These are phyloP conservation scores for Typha latifolia DNA, from an alignment of 176 grass and related monocot genomes.

Conservation along the genomic window DNA sequence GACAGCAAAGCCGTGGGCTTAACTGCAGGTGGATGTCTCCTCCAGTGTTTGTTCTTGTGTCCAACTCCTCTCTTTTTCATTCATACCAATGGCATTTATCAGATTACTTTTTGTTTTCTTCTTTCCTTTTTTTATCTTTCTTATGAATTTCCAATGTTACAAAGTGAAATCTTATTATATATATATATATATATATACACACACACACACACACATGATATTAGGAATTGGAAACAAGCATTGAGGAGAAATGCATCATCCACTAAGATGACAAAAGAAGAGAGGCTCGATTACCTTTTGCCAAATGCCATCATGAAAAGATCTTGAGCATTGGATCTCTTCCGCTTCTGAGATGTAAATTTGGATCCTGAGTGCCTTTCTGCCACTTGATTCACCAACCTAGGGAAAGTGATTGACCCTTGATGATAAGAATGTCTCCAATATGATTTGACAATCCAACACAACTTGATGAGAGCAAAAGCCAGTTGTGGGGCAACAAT, in stretches of 20 bases:
- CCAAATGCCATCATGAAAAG: slow-evolving; percentile 30
- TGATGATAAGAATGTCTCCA: not conserved
- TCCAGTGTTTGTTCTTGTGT: not conserved
- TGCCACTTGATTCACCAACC: not conserved
- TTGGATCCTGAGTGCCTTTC: not conserved
- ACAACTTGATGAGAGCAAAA: slow-evolving; percentile 1
- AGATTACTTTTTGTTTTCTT: not conserved
- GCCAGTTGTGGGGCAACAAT: not conserved
- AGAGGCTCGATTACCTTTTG: not conserved
- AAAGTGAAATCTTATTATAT: too few relatives aligned
- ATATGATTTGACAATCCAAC: slow-evolving; percentile 1
- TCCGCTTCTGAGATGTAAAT: slow-evolving; percentile 8
- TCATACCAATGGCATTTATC: not conserved
- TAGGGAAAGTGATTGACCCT: not conserved
- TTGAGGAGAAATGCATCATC: not conserved
- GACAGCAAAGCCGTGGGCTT: not conserved
- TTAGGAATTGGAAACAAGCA: not conserved
- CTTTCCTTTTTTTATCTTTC: too few relatives aligned
- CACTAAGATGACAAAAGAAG: not conserved
- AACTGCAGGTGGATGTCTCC: not conserved
- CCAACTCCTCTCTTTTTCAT: not conserved
- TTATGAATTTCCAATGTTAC: not conserved
- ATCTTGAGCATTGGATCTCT: slow-evolving; percentile 25
- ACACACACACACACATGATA: too few relatives aligned
- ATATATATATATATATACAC: too few relatives aligned